A percentile compares a stretch with the other conserved stretches of the same genome.
Evolutionary conservation across 495 filamentous ascomycete species (phyloP).

Genomic region (Lindgomyces ingoldianus): DNA sequence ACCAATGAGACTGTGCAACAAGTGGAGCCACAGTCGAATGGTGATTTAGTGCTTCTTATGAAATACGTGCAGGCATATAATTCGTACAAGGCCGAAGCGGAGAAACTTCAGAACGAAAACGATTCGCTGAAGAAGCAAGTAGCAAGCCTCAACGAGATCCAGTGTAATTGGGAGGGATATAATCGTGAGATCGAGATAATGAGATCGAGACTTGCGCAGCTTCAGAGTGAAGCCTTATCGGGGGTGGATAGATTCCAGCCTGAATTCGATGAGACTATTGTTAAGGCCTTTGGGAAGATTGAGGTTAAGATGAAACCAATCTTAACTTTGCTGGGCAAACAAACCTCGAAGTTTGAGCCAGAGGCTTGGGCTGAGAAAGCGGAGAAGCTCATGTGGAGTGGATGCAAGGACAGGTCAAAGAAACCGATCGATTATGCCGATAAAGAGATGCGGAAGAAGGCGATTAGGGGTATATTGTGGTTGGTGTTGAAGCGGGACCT

Average conservation of each 20-base stretch:
- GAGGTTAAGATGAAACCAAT: not conserved
- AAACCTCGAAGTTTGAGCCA: not conserved
- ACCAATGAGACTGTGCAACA: not conserved
- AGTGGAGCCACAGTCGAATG: not conserved
- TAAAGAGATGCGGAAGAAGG: not conserved
- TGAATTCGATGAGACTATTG: not conserved
- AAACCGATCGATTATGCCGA: not conserved
- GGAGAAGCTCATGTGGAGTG: not conserved
- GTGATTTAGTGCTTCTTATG: not conserved
- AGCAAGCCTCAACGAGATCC: not conserved
- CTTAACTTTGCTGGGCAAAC: not conserved
- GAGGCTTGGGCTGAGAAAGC: not conserved
- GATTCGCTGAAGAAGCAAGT: not conserved
- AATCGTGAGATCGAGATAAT: not conserved
- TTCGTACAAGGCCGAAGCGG: not conserved
- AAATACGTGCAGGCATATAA: not conserved
- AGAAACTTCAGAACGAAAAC: not conserved
- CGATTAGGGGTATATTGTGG: not conserved
- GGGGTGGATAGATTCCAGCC: constrained; percentile 1
- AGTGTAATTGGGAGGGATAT: not conserved
- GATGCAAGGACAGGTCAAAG: not conserved
- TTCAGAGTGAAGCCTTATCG: not conserved
- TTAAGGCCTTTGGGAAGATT: not conserved
- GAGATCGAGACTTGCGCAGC: not conserved
- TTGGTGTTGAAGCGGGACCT: not conserved